A percentile compares a stretch with the other conserved stretches of the same genome.
phyloP scores from a whole-genome alignment of 2,329 filamentous ascomycete species.

The Colletotrichum eremochloae region DNA sequence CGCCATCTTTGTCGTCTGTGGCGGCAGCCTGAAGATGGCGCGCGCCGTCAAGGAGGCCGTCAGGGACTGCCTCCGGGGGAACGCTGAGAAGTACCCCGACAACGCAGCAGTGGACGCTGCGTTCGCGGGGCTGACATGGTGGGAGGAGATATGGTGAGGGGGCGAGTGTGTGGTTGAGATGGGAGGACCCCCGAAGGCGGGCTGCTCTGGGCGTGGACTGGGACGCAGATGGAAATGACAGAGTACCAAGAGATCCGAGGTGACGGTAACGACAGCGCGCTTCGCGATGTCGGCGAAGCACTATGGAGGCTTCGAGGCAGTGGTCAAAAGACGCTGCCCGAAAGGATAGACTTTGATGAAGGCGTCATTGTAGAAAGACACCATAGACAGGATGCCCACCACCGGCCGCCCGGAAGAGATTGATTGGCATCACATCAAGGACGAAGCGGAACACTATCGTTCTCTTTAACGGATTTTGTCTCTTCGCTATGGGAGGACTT shows the following conservation, averaged over 20 bases:
- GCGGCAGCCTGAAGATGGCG: constrained; percentile 71
- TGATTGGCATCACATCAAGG: too few relatives aligned
- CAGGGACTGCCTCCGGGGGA: constrained; percentile 60
- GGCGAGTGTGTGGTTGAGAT: accelerated
- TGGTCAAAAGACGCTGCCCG: neutral
- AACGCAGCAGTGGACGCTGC: constrained; percentile 54
- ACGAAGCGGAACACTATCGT: too few relatives aligned
- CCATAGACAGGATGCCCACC: neutral
- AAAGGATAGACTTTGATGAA: neutral
- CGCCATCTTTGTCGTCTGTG: constrained; percentile 67
- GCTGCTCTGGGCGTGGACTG: neutral
- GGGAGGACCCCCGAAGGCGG: neutral
- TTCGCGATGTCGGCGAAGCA: neutral
- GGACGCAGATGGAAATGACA: neutral
- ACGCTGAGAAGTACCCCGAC: constrained; percentile 50
- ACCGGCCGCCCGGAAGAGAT: too few relatives aligned
- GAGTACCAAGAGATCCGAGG: neutral
- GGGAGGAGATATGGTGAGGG: constrained; percentile 71
- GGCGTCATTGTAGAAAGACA: neutral
- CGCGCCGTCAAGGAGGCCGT: constrained; percentile 66
- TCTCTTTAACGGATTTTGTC: neutral
- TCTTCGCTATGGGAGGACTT: neutral
- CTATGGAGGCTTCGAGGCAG: neutral
- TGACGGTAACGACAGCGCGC: neutral
- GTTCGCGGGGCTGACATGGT: constrained; percentile 58